These are phyloP conservation scores for Lentinula lateritia DNA, from an alignment of 768 basidiomycete species.

Conservation along the genomic window DNA sequence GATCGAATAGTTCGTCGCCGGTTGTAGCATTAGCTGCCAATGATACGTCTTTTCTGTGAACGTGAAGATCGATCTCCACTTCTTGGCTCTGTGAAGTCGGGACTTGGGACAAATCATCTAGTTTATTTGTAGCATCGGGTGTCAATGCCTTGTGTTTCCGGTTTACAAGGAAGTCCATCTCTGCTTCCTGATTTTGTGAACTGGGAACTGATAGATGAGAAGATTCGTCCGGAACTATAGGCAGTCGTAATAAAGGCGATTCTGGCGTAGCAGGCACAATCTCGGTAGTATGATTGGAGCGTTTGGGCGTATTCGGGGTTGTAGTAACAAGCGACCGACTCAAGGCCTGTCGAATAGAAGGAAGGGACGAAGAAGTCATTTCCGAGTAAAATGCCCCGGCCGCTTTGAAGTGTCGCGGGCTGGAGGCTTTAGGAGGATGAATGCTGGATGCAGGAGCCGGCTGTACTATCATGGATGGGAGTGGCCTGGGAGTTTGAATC, in stretches of 20 bases:
- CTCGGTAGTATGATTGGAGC: not conserved
- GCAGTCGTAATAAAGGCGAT: not conserved
- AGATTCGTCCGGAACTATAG: not conserved
- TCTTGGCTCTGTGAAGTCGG: conserved; percentile 7
- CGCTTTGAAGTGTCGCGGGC: not conserved
- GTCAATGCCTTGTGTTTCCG: not conserved
- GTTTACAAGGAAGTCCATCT: not conserved
- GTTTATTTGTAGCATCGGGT: not conserved
- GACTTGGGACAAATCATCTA: not conserved
- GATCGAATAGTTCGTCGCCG: not conserved
- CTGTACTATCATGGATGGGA: not conserved
- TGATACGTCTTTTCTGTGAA: not conserved
- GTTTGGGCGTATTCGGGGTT: not conserved
- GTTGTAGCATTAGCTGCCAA: not conserved
- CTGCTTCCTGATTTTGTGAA: conserved; percentile 27
- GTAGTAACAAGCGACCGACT: not conserved
- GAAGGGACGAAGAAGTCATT: not conserved
- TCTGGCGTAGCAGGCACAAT: conserved; percentile 1
- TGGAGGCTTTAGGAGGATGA: not conserved
- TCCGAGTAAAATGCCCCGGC: not conserved
- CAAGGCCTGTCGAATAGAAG: not conserved
- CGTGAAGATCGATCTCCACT: not conserved
- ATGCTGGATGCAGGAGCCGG: not conserved
- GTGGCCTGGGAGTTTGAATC: not conserved
- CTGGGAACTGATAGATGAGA: conserved; percentile 21